Conservation (phyloP, 768 basidiomycete species). For the Leccinum barrowsii region DNA sequence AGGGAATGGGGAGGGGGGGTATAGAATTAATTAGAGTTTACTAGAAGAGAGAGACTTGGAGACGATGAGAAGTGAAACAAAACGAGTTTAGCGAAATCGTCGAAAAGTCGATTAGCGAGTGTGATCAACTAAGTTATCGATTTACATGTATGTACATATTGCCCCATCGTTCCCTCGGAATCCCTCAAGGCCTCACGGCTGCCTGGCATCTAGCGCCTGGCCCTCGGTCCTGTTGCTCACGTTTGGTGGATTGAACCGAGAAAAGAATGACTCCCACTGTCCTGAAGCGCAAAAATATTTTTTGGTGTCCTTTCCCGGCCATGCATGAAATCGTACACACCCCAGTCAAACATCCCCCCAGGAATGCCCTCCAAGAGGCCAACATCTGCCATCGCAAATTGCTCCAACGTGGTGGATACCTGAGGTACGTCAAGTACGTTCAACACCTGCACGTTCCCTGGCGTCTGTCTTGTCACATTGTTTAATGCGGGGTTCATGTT, state of each 20-base stretch:
- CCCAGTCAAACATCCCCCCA: conserved; percentile 85
- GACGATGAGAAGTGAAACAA: conserved; percentile 2
- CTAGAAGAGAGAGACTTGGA: neutral
- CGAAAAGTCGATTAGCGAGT: conserved; percentile 11
- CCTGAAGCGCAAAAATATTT: conserved; percentile 38
- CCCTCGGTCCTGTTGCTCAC: conserved; percentile 3
- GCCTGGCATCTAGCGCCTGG: neutral
- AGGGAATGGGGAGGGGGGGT: conserved; percentile 10
- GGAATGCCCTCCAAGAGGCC: conserved; percentile 78
- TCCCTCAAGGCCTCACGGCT: neutral
- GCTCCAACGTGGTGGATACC: conserved; percentile 52
- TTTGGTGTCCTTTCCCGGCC: neutral
- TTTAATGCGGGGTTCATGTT: conserved; percentile 83
- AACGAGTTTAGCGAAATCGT: neutral
- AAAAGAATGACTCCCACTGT: conserved; percentile 82
- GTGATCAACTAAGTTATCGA: conserved; percentile 1
- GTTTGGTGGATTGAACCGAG: conserved; percentile 43
- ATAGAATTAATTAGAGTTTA: conserved; percentile 22
- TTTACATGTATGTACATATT: conserved; percentile 21
- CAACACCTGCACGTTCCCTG: conserved; percentile 68
- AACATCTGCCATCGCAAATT: conserved; percentile 62
- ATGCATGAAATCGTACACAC: conserved; percentile 41
- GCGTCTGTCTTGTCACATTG: conserved; percentile 31
- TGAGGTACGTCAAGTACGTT: conserved; percentile 66
- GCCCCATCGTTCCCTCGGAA: neutral